Percentiles rank a stretch among this genome's conserved stretches.
phyloP scores from a whole-genome alignment of 140 eudicot species.

The Oenanthe javanica region DNA sequence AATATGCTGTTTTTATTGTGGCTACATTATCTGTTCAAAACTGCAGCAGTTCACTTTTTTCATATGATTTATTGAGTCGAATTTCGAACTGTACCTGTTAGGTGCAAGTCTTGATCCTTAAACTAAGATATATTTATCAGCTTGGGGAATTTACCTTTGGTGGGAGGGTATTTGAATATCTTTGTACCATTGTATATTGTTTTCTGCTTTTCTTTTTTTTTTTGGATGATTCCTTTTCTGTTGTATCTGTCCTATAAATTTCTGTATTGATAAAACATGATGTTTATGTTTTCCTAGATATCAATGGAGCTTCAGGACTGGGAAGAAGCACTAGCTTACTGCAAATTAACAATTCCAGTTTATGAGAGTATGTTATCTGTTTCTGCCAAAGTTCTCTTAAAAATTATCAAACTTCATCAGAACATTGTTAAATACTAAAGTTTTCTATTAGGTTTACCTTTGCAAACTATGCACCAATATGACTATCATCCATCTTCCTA shows the following conservation, averaged over 20 bases:
- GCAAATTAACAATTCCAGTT: conserved; percentile 70
- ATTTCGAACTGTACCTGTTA: neutral
- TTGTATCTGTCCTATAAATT: neutral
- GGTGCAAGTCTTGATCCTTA: neutral
- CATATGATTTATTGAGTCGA: neutral
- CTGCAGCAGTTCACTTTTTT: neutral
- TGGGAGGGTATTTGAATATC: neutral
- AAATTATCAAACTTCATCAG: neutral
- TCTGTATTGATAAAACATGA: neutral
- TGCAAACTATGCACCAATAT: neutral
- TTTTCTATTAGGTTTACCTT: neutral
- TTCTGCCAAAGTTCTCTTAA: neutral
- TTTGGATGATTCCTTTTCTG: neutral
- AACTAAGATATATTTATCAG: neutral
- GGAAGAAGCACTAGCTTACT: conserved; percentile 65
- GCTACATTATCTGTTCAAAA: neutral
- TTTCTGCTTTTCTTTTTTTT: neutral
- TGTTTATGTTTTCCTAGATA: conserved; percentile 35
- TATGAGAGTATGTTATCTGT: conserved; percentile 55
- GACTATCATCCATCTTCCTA: neutral
- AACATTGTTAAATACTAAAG: neutral
- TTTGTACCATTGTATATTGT: neutral
- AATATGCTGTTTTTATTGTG: neutral
- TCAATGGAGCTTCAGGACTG: conserved; percentile 74
- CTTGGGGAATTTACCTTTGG: neutral